Evolutionary conservation across 2,329 filamentous ascomycete genomes (phyloP), one percentile per base, ranked within the genome.

Genomic region (Thelonectria olida): DNA sequence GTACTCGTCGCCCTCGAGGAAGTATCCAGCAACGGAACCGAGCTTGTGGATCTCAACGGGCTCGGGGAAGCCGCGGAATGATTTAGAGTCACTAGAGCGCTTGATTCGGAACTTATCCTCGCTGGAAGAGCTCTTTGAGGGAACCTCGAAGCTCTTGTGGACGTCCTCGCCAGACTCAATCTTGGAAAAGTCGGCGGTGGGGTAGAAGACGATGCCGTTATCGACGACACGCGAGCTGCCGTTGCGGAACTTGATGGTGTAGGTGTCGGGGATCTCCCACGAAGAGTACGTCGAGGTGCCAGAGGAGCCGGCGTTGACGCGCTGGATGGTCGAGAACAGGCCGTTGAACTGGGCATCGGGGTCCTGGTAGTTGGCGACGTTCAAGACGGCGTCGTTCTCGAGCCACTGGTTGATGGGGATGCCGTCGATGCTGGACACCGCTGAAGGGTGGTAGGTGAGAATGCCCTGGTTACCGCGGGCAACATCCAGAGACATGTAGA

Each of bases 311-410:
- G 19, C 19, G 25, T 66, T 69, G 1, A 17, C 6, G 2, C 64
- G 63, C 15, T 69, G 61, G n/a, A 67, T 20, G 7, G 51, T 62
- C 1, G 38, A 31, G 44, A 71, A 71, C 3, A 66, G 63, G 8
- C 44, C 50, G 41, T 71, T 71, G 38, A 67, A 71, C 50, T 71
- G 69, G 10, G 69, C 69, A 44, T 71, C 69, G 1, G 69, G 69
- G 15, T 71, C 69, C 19, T 71, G 69, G 12, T 49, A 50, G 44
- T 65, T 67, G 25, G 48, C 39, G 10, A 50, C 41, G 22, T 54
- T 52, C 20, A 39, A 45, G 9, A 63, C 38, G 19, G 69, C 69
- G 8, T 71, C 69, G 36, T 70, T 58, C 51, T 72, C 61, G 15
- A 71, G 63, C 69, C 69, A 71, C 34, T 68, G 25, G 7, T 48